Evolutionary conservation across 2,329 filamentous ascomycete genomes (phyloP).

Genomic region (Fusarium paranaense): DNA sequence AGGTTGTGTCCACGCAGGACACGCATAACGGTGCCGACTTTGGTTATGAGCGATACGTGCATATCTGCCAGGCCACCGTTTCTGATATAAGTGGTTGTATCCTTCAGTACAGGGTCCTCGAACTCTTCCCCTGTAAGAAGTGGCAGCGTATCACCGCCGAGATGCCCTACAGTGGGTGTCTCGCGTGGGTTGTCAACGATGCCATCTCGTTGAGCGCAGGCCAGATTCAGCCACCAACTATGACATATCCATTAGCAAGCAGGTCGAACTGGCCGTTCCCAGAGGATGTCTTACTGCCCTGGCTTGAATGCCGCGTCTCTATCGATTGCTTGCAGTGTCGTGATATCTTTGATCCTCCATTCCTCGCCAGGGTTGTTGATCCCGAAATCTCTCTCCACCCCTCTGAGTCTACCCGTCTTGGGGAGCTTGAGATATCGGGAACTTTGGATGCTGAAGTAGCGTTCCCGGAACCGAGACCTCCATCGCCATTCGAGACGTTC

Average conservation of each 20-base stretch:
- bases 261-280: neutral
- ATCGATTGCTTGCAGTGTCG: constrained; percentile 54
- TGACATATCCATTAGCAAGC: constrained; percentile 31
- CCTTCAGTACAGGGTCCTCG: constrained; percentile 39
- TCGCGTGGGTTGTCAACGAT: constrained; percentile 60
- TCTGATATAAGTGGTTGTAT: constrained; percentile 57
- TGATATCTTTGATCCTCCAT: constrained; percentile 52
- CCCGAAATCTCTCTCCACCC: constrained; percentile 53
- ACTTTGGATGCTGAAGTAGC: constrained; percentile 60
- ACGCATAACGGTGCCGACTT: constrained; percentile 62
- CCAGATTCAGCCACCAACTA: constrained; percentile 70
- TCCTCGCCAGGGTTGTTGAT: constrained; percentile 46
- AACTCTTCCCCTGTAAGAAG: constrained; percentile 65
- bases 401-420: constrained; percentile 53
- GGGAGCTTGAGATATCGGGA: constrained; percentile 52
- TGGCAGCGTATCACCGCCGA: constrained; percentile 61
- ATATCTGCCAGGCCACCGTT: constrained; percentile 59
- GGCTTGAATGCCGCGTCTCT: constrained; percentile 57
- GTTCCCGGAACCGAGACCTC: constrained; percentile 57
- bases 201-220: constrained; percentile 67
- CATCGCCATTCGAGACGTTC: constrained; percentile 56
- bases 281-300: constrained; percentile 57
- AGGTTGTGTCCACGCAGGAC: constrained; percentile 65
- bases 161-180: constrained; percentile 58
- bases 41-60: constrained; percentile 60